phyloP scores from a whole-genome alignment of 257 asterid genomes.

The Fraxinus anomala region DNA sequence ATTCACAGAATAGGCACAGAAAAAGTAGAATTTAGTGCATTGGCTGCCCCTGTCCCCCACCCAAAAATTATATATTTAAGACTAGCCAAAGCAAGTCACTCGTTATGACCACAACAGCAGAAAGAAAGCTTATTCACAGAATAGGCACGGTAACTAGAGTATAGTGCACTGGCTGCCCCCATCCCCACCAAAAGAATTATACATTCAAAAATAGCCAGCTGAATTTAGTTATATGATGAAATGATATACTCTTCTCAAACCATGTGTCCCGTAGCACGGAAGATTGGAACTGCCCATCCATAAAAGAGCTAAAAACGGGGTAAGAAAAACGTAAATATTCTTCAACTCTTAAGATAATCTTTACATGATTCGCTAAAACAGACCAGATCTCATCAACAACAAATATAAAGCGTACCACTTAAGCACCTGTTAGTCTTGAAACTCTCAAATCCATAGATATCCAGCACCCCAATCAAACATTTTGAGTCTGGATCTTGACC shows the following conservation, averaged over 20 bases:
- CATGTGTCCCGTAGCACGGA: background rate
- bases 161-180: background rate
- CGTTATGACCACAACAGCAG: background rate
- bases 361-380: slow-evolving; percentile 13
- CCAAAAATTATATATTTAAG: background rate
- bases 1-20: background rate
- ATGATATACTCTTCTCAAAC: background rate
- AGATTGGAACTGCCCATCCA: background rate
- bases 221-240: background rate
- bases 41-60: background rate
- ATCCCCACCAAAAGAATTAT: background rate
- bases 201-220: background rate
- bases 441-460: slow-evolving; percentile 48
- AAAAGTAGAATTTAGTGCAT: background rate
- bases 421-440: slow-evolving; percentile 71
- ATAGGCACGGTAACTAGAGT: background rate
- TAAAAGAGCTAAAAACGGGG: background rate
- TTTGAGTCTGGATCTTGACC: slow-evolving; percentile 36
- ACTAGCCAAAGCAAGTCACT: background rate
- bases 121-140: background rate
- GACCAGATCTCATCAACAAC: slow-evolving; percentile 8
- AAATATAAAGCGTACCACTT: slow-evolving; percentile 42
- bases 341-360: background rate
- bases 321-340: background rate
- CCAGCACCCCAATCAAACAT: slow-evolving; percentile 35